phyloP scores from a whole-genome alignment of 177 flowering plant genomes.

The Vitis hybrid region DNA sequence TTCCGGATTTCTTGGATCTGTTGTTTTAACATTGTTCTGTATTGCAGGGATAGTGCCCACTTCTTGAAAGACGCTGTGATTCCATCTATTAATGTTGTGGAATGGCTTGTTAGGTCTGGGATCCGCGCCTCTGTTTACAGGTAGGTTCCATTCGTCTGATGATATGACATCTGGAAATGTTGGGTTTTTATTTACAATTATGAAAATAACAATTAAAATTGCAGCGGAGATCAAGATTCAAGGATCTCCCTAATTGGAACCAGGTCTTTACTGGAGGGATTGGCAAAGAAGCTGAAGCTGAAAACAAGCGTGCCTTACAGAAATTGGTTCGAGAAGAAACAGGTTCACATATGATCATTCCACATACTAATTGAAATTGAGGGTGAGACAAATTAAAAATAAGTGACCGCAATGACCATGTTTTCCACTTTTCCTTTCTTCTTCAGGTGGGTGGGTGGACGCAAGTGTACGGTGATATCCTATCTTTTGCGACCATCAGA shows the following conservation, averaged over 20 bases:
- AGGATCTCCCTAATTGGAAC: neutral
- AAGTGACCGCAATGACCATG: neutral
- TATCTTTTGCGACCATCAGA: slow-evolving; percentile 20
- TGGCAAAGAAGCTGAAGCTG: neutral
- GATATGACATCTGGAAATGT: no score
- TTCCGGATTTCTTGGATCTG: no score
- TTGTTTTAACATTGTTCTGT: no score
- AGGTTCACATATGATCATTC: no score
- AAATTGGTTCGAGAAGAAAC: no score
- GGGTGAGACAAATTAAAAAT: no score
- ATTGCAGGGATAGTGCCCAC: no score
- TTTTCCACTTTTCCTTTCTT: neutral
- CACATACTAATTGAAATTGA: no score
- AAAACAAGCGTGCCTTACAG: neutral
- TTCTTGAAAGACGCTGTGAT: neutral
- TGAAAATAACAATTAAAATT: no score
- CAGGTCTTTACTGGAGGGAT: neutral
- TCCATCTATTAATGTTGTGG: slow-evolving; percentile 7
- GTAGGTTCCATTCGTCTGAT: no score
- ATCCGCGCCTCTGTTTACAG: neutral
- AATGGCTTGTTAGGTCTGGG: slow-evolving; percentile 3
- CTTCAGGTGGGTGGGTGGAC: slow-evolving; percentile 25
- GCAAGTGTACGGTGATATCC: slow-evolving; percentile 7
- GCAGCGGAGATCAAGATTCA: no score
- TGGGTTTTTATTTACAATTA: no score